Conservation (phyloP, 1,284 basidiomycete species). For the Farysia itapuensis region DNA sequence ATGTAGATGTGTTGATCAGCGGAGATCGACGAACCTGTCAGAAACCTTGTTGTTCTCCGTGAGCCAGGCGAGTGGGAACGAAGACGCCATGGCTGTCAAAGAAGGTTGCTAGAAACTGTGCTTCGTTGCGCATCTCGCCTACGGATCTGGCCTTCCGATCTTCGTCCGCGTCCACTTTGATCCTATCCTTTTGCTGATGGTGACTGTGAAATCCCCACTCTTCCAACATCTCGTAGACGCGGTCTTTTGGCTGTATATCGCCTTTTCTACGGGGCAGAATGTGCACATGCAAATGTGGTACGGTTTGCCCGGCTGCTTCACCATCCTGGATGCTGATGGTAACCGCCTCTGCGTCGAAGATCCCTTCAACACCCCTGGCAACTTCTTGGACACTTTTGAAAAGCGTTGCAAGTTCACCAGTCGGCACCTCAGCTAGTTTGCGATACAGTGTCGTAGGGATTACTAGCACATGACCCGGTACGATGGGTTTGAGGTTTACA, state of each 20-base stretch:
- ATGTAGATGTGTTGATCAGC: too few relatives aligned
- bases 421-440: slow-evolving; percentile 39
- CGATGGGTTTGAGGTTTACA: slow-evolving; percentile 58
- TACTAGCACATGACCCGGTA: slow-evolving; percentile 54
- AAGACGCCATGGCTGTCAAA: too few relatives aligned
- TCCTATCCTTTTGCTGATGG: slow-evolving; percentile 1
- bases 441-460: slow-evolving; percentile 43
- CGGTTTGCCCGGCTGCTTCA: slow-evolving; percentile 47
- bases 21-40: too few relatives aligned
- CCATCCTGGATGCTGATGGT: slow-evolving; percentile 57
- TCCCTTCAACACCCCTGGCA: slow-evolving; percentile 35
- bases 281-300: slow-evolving; percentile 56
- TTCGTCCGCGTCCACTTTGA: slow-evolving; percentile 36
- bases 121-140: slow-evolving; percentile 48
- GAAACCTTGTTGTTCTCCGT: too few relatives aligned
- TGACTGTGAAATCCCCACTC: slow-evolving; percentile 37
- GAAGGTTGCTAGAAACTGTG: slow-evolving; percentile 26
- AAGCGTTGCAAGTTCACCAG: slow-evolving; percentile 25
- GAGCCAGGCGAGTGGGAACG: too few relatives aligned
- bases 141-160: slow-evolving; percentile 40
- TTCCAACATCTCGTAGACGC: slow-evolving; percentile 44
- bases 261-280: slow-evolving; percentile 50
- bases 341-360: slow-evolving; percentile 44
- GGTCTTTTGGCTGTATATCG: slow-evolving; percentile 54
- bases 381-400: slow-evolving; percentile 51